Percentiles rank a stretch among this genome's conserved stretches.
Evolutionary conservation across 2,329 filamentous ascomycete genomes (phyloP).

Genomic region (Paraconiothyrium brasiliense): DNA sequence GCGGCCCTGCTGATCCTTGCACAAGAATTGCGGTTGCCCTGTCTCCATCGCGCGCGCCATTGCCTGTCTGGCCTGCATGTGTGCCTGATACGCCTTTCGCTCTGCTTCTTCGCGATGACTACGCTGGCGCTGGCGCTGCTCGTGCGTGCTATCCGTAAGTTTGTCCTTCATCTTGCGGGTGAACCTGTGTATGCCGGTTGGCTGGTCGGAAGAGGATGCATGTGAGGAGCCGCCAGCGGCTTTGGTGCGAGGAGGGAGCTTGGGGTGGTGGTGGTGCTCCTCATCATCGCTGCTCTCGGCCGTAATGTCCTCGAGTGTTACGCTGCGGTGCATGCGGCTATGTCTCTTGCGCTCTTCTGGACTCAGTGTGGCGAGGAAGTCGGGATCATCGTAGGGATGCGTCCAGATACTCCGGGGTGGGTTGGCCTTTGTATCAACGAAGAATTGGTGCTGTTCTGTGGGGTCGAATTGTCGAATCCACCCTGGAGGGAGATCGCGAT

Average conservation of each 20-base stretch:
- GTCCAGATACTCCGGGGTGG: slow-evolving; percentile 69
- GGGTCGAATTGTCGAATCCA: slow-evolving; percentile 68
- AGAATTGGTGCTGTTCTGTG: slow-evolving; percentile 67
- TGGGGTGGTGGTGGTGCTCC: slow-evolving; percentile 25
- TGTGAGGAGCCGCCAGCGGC: slow-evolving; percentile 16
- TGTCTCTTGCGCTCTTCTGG: slow-evolving; percentile 61
- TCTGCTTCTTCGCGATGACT: slow-evolving; percentile 60
- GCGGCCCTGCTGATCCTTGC: slow-evolving; percentile 62
- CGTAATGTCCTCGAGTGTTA: slow-evolving; percentile 57
- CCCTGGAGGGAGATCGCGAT: slow-evolving; percentile 62
- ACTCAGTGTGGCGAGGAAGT: slow-evolving; percentile 61
- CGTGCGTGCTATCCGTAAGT: slow-evolving; percentile 65
- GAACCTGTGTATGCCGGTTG: slow-evolving; percentile 55
- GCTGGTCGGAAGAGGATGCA: slow-evolving; percentile 17
- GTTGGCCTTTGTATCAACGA: slow-evolving; percentile 65
- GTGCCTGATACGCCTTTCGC: slow-evolving; percentile 61
- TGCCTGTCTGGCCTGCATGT: slow-evolving; percentile 60
- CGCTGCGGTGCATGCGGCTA: slow-evolving; percentile 46
- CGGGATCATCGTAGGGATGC: slow-evolving; percentile 68
- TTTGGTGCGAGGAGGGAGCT: slow-evolving; percentile 24
- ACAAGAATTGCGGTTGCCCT: slow-evolving; percentile 65
- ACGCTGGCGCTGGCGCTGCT: slow-evolving; percentile 61
- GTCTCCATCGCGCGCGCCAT: slow-evolving; percentile 63
- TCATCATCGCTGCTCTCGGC: slow-evolving; percentile 51
- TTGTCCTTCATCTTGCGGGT: slow-evolving; percentile 69